Evolutionary conservation across 202 grass and related monocot genomes (phyloP).

Genomic region (Dendrocalamus latiflorus): DNA sequence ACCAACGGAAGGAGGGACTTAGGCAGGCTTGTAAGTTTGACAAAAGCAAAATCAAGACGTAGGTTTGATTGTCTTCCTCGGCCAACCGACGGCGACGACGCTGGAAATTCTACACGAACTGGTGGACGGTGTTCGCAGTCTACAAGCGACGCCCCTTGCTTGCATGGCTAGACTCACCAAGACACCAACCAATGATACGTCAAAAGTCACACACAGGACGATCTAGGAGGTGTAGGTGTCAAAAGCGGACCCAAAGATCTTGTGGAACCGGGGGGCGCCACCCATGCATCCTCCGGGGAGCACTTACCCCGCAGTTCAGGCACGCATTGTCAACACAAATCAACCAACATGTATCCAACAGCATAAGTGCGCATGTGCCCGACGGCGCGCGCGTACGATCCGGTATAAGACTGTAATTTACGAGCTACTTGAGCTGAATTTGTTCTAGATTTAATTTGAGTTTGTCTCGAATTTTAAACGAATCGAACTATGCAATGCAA

Average conservation of each 20-base stretch:
- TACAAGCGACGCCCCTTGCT: constrained; percentile 12
- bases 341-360: not conserved
- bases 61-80: not conserved
- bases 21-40: not conserved
- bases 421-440: too few species aligned
- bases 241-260: not conserved
- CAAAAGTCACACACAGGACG: not conserved
- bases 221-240: not conserved
- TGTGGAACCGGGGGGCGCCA: not conserved
- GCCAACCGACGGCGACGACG: not conserved
- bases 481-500: too few species aligned
- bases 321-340: not conserved
- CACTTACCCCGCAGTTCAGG: not conserved
- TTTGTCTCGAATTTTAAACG: too few species aligned
- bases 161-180: not conserved
- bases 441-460: too few species aligned
- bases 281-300: not conserved
- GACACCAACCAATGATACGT: not conserved
- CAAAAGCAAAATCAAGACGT: not conserved
- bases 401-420: too few species aligned
- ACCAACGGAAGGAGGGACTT: not conserved
- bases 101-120: not conserved
- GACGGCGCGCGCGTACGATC: too few species aligned
- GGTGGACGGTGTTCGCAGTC: not conserved
- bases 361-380: not conserved